Percentiles rank a stretch among this genome's conserved stretches.
These are phyloP conservation scores for Dactylonectria estremocensis DNA, from an alignment of 2,329 filamentous ascomycete genomes.

Conservation along the genomic window DNA sequence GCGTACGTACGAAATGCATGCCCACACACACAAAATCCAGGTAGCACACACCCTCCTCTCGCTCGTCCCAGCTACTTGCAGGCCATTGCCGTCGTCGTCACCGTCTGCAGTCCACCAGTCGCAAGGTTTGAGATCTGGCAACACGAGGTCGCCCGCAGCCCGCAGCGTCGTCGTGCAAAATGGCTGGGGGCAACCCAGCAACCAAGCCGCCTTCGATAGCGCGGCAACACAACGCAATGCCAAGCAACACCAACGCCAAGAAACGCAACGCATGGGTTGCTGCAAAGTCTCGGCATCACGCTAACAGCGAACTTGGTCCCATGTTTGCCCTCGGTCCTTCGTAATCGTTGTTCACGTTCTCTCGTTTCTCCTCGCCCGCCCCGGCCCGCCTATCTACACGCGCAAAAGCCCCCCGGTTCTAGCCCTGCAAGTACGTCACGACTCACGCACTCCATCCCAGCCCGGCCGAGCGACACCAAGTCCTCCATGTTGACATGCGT, in stretches of 20 bases:
- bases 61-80: conserved; percentile 38
- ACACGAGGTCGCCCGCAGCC: conserved; percentile 4
- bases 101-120: conserved; percentile 30
- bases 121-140: conserved; percentile 8
- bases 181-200: conserved; percentile 1
- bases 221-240: not conserved
- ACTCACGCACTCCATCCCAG: conserved; percentile 28
- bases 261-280: conserved; percentile 18
- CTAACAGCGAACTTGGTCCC: conserved; percentile 22
- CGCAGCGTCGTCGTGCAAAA: conserved; percentile 9
- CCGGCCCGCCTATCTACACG: conserved; percentile 29
- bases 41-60: conserved; percentile 41
- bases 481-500: conserved; percentile 32
- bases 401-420: conserved; percentile 7
- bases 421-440: conserved; percentile 27
- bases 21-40: not conserved
- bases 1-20: not conserved
- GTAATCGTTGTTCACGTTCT: conserved; percentile 26
- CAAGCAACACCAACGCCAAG: not conserved
- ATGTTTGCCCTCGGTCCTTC: conserved; percentile 18
- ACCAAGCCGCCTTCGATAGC: conserved; percentile 5
- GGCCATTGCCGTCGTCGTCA: conserved; percentile 45
- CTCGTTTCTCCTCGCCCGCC: conserved; percentile 9
- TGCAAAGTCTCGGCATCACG: conserved; percentile 31
- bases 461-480: conserved; percentile 32